phyloP scores from a whole-genome alignment of 306 rosid species.

The Inga leiocalycina region DNA sequence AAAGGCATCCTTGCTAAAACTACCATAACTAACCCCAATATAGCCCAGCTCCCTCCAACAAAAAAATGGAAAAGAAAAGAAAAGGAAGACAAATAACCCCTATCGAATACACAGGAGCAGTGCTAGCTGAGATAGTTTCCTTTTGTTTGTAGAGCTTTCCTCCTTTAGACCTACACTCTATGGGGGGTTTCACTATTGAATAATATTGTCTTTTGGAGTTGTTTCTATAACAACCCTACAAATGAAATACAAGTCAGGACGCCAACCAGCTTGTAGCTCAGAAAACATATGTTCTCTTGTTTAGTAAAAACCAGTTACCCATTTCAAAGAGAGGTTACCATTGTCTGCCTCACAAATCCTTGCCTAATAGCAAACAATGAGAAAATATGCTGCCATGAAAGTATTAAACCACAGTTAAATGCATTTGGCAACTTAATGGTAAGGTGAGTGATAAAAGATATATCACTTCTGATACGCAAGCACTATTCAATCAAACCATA shows the following conservation, averaged over 20 bases:
- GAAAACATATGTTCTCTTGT: background rate
- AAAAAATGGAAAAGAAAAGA: background rate
- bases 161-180: no score
- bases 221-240: background rate
- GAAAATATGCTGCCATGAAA: background rate
- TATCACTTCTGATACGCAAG: background rate
- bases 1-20: background rate
- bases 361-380: constrained; percentile 1
- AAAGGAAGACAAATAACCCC: background rate
- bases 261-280: background rate
- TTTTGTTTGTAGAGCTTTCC: no score
- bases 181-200: no score
- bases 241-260: background rate
- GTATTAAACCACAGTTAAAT: background rate
- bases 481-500: constrained; percentile 29
- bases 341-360: background rate
- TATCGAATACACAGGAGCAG: no score
- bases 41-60: background rate
- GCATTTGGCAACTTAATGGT: background rate
- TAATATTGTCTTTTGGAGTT: no score
- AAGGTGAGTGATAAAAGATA: background rate
- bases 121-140: no score
- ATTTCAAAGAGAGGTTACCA: background rate
- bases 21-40: background rate
- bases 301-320: background rate